Evolutionary conservation across 352 stramenopile species (phyloP).

Genomic region (Globisporangium heterothallicum): DNA sequence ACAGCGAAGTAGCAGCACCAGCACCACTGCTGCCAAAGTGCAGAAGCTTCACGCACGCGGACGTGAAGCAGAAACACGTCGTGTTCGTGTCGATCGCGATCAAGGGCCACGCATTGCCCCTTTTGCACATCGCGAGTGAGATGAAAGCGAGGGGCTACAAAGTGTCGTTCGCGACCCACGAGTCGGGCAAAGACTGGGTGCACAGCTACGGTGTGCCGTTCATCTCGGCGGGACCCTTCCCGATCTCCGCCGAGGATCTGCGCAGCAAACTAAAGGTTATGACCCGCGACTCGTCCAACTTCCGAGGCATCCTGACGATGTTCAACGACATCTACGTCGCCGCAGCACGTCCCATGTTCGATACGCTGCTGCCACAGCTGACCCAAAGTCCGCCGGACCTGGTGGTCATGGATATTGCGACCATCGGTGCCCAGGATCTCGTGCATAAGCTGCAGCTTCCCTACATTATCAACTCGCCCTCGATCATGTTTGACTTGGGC

Average conservation of each 20-base stretch:
- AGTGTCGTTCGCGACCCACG: conserved; percentile 80
- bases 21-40: conserved; percentile 1
- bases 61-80: conserved; percentile 40
- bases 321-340: conserved; percentile 86
- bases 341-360: conserved; percentile 72
- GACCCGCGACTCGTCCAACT: conserved; percentile 78
- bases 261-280: conserved; percentile 67
- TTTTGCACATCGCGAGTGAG: conserved; percentile 70
- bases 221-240: conserved; percentile 67
- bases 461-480: conserved; percentile 82
- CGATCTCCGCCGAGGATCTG: conserved; percentile 68
- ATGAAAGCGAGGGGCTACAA: conserved; percentile 68
- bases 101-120: conserved; percentile 67
- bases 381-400: conserved; percentile 40
- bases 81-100: conserved; percentile 82
- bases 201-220: conserved; percentile 48
- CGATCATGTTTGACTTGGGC: conserved; percentile 79
- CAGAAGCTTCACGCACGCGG: conserved; percentile 1
- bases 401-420: conserved; percentile 79
- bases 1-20: neutral
- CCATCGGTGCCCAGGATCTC: conserved; percentile 72
- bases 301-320: conserved; percentile 83
- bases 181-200: conserved; percentile 74
- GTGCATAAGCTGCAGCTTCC: conserved; percentile 72
- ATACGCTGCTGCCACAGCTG: conserved; percentile 55